Evolutionary conservation across 805 yeast genomes (phyloP).

Genomic region (Wickerhamomyces kurtzmanii): DNA sequence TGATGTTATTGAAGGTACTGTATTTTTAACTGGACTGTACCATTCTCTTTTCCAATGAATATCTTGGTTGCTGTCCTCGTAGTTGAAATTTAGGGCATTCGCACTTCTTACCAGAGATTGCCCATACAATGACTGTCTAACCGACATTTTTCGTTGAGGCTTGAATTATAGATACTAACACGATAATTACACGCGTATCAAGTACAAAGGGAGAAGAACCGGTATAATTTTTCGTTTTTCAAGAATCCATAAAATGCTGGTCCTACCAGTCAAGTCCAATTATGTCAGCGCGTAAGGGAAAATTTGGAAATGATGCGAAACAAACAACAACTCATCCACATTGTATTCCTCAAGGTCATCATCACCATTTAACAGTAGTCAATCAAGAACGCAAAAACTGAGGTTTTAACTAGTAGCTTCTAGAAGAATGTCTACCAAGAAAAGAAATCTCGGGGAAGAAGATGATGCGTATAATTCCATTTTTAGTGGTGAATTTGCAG

Average conservation of each 20-base stretch:
- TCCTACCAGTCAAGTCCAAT: too few species aligned
- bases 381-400: not conserved
- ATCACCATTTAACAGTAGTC: too few species aligned
- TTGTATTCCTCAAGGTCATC: too few species aligned
- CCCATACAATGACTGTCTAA: constrained; percentile 14
- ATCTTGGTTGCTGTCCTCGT: constrained; percentile 7
- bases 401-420: not conserved
- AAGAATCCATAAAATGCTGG: too few species aligned
- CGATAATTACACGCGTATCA: too few species aligned
- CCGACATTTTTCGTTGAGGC: constrained; percentile 9
- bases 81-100: constrained; percentile 7
- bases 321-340: too few species aligned
- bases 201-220: too few species aligned
- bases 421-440: not conserved
- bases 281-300: too few species aligned
- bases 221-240: too few species aligned
- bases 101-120: constrained; percentile 19
- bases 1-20: constrained; percentile 9
- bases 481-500: constrained; percentile 22
- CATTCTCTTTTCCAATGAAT: constrained; percentile 19
- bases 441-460: constrained; percentile 21
- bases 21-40: constrained; percentile 12
- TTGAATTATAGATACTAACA: too few species aligned
- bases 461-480: constrained; percentile 27
- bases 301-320: too few species aligned